Evolutionary conservation across 1,139 yeast genomes (phyloP), one percentile per base, ranked within the genome.

Genomic region (Geotrichum reessii): DNA sequence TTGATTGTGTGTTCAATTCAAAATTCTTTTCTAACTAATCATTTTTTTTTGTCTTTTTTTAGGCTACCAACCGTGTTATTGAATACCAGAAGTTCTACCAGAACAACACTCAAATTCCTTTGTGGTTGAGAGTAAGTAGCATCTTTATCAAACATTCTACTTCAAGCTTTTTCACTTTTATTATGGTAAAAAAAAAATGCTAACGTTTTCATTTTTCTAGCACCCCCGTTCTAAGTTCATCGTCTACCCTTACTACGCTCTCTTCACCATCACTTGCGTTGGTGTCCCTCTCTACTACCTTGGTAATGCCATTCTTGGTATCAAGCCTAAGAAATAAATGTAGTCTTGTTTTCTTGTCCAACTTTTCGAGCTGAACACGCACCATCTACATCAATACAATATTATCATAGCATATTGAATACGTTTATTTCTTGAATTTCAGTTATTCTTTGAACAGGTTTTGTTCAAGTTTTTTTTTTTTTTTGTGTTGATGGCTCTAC

Each of bases 191-290:
- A n/a, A n/a, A n/a, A n/a, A n/a, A n/a, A n/a, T 42, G 9, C 17
- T 25, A 21, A 58, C 61, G n/a, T 17, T 3, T 47, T 8, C 14
- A 19, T 9, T 12, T 19, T n/a, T n/a, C n/a, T 46, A 55, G 58
- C 69, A 71, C 60, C 76, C 77, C 50, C 85, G 92, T 77, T 84
- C 97, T 67, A 89, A 88, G 78, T 77, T 82, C 71, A 77, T 86
- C 74, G 82, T 91, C 68, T 88, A 87, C 78, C 97, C 97, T 74
- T 92, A 86, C 83, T 88, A 84, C 80, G 95, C 91, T 66, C 79
- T 88, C 66, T 87, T 91, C 78, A 79, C 92, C 64, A 80, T 86
- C 63, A 79, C 91, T 67, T 71, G 74, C 63, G 81, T 90, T 60
- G 81, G 81, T 65, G 81, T 83, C 65, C 88, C 95, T 67, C 77